A percentile compares a stretch with the other conserved stretches of the same genome.
Conservation (phyloP, 108 stramenopile species). For the Cyclotella atomus region DNA sequence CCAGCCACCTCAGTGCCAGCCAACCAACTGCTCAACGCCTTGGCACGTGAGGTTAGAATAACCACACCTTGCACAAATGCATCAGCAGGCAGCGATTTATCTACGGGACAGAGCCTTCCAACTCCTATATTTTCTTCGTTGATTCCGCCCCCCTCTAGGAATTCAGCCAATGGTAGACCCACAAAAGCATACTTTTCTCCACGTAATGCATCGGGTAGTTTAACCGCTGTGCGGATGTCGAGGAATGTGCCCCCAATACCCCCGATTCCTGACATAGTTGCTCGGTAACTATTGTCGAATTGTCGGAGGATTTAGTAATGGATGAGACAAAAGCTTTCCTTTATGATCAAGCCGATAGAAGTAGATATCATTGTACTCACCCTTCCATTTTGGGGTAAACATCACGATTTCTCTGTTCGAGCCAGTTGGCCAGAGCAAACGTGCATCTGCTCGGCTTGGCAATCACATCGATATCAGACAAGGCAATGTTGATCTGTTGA, state of each 20-base stretch:
- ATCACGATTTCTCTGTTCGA: constrained; percentile 88
- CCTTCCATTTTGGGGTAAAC: constrained; percentile 90
- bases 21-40: constrained; percentile 91
- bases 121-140: constrained; percentile 81
- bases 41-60: constrained; percentile 83
- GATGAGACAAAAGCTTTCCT: too few species aligned
- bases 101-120: constrained; percentile 79
- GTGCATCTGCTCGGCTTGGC: constrained; percentile 89
- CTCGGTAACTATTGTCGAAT: constrained; percentile 49
- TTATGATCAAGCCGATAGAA: too few species aligned
- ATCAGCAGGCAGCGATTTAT: constrained; percentile 69
- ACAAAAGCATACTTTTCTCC: constrained; percentile 98
- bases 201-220: constrained; percentile 92
- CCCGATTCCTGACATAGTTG: constrained; percentile 64
- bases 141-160: constrained; percentile 82
- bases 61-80: constrained; percentile 93
- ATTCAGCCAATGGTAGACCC: constrained; percentile 88
- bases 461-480: constrained; percentile 82
- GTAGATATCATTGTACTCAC: constrained; percentile 44
- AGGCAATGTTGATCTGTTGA: constrained; percentile 78
- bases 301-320: too few species aligned
- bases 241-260: constrained; percentile 69
- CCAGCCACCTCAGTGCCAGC: constrained; percentile 91
- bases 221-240: constrained; percentile 89
- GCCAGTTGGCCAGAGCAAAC: constrained; percentile 90